Evolutionary conservation across 2,329 filamentous ascomycete species (phyloP), one percentile per base, ranked within the genome.

Genomic region (Acrodontium crateriforme): DNA sequence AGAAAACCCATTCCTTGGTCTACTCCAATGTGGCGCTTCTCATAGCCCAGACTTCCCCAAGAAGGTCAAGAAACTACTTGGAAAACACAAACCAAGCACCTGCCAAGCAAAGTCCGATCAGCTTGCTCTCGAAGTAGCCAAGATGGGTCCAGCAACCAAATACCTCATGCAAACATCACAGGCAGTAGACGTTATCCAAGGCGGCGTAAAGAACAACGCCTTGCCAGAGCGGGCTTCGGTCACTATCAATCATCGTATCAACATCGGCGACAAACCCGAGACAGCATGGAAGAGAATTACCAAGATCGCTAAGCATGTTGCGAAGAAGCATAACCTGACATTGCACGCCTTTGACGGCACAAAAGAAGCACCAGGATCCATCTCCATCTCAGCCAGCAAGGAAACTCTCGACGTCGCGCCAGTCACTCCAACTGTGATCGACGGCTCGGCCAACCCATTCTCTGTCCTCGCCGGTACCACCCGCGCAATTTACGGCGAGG

Each of bases 81-180:
- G 34, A 18, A 25, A 34, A 6, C 41, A 25, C 16, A 27, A 25
- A 21, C 24, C 31, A 18, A 47, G 58, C 16, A 48, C 56, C 5
- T 60, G 44, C 37, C 65, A 54, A 32, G 38, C 40, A 23, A 50
- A 52, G 12, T 37, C 55, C n/a, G 51, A 54, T 36, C 29, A 32
- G 3, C 46, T 54, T 5, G 51, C 51, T 3, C 29, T 40, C 6
- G 51, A 49, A 16, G 54, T 54, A 16, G 42, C 49, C 4, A 60
- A 58, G 9, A 45, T 55, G 11, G 54, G 55, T 11, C 47, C 50
- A 2, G 42, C 50, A 2, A 58, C 60, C 12, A 59, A 67, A 17
- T 71, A 67, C 36, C 58, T 66, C 1, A 59, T 71, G 46, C 67
- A 71, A 39, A 71, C 68, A 2, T 68, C 64, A 1, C 67, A 71